Percentiles rank a stretch among this genome's conserved stretches.
These are phyloP conservation scores for Claviceps spartinae DNA, from an alignment of 2,329 filamentous ascomycete genomes.

Conservation along the genomic window DNA sequence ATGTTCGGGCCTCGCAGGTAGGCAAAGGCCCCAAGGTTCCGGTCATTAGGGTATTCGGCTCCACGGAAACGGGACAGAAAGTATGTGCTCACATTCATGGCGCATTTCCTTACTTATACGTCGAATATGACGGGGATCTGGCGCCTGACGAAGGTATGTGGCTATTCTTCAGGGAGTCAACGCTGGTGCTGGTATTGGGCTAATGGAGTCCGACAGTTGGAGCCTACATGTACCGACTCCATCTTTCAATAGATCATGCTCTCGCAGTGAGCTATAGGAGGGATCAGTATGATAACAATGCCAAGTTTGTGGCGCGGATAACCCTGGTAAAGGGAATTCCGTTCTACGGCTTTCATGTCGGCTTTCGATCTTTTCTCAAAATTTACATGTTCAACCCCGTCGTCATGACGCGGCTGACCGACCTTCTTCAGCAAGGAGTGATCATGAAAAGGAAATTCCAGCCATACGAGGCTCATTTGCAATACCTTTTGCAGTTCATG, in stretches of 20 bases:
- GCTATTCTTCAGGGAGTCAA: slow-evolving; percentile 11
- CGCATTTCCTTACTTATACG: slow-evolving; percentile 87
- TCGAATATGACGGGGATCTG: slow-evolving; percentile 66
- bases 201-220: slow-evolving; percentile 39
- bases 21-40: slow-evolving; percentile 61
- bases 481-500: slow-evolving; percentile 95
- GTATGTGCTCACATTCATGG: slow-evolving; percentile 94
- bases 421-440: slow-evolving; percentile 76
- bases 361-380: slow-evolving; percentile 83
- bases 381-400: slow-evolving; percentile 85
- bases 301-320: slow-evolving; percentile 73
- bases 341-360: slow-evolving; percentile 92
- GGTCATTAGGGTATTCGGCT: slow-evolving; percentile 79
- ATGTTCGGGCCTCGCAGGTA: slow-evolving; percentile 43
- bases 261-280: slow-evolving; percentile 73
- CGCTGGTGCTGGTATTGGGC: neutral
- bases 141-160: slow-evolving; percentile 51
- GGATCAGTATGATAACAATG: slow-evolving; percentile 53
- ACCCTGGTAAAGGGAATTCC: slow-evolving; percentile 85
- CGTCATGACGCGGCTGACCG: slow-evolving; percentile 75
- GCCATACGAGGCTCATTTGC: slow-evolving; percentile 85
- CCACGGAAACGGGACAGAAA: slow-evolving; percentile 88
- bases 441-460: slow-evolving; percentile 76
- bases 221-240: slow-evolving; percentile 62
- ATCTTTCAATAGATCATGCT: slow-evolving; percentile 81